phyloP scores from a whole-genome alignment of 148 eudicot genomes.

The Hydrangea macrophylla region DNA sequence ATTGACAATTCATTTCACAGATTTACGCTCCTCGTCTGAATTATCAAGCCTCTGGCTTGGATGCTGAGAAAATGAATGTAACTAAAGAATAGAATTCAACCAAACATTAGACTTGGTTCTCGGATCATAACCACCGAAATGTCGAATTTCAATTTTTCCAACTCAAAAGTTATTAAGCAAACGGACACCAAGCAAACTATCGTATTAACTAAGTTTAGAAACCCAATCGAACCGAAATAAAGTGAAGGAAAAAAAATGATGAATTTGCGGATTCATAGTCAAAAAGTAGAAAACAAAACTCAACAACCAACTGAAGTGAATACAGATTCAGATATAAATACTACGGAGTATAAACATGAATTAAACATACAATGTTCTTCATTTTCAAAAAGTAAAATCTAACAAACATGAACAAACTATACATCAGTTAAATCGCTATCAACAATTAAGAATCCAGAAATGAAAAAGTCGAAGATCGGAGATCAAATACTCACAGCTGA shows the following conservation, averaged over 20 bases:
- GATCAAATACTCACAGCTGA: constrained; percentile 63
- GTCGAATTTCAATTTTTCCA: neutral
- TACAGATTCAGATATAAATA: neutral
- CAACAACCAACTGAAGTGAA: neutral
- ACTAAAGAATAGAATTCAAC: neutral
- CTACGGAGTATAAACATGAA: neutral
- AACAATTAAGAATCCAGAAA: neutral
- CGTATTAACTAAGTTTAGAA: neutral
- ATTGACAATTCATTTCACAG: neutral
- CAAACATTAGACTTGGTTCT: neutral
- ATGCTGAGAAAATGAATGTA: neutral
- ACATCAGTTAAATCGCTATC: neutral
- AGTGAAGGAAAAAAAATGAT: neutral
- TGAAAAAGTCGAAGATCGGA: neutral
- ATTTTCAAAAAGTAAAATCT: neutral
- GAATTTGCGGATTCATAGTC: too few species aligned
- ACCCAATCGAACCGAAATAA: neutral
- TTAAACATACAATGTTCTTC: neutral
- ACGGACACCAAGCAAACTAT: neutral
- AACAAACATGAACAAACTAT: neutral
- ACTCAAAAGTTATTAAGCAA: neutral
- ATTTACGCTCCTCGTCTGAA: neutral
- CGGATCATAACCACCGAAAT: neutral
- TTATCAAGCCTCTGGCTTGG: neutral
- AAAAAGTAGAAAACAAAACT: neutral